Percentiles rank a stretch among this genome's conserved stretches.
Conservation (phyloP, 2,329 filamentous ascomycete genomes). For the Fusarium fujikuroi region DNA sequence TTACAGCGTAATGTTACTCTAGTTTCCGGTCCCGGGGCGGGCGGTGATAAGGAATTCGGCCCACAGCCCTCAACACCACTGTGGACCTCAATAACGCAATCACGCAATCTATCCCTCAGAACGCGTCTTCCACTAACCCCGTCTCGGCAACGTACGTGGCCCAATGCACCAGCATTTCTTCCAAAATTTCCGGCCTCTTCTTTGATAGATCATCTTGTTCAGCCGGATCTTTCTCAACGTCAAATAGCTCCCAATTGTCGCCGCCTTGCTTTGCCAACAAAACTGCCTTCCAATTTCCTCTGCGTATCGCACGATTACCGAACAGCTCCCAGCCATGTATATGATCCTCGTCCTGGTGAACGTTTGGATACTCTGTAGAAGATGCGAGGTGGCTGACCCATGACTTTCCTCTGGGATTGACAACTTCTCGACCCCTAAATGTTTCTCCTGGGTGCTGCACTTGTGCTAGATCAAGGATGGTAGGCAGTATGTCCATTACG, state of each 20-base stretch:
- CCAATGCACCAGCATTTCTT: slow-evolving; percentile 10
- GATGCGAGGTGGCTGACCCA: slow-evolving; percentile 16
- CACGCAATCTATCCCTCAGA: neutral
- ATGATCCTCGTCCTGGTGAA: slow-evolving; percentile 51
- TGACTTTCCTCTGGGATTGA: slow-evolving; percentile 8
- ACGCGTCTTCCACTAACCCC: slow-evolving; percentile 4
- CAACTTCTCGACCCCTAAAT: slow-evolving; percentile 43
- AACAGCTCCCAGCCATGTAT: slow-evolving; percentile 68
- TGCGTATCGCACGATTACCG: slow-evolving; percentile 62
- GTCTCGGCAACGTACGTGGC: slow-evolving; percentile 5
- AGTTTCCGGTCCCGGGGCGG: neutral
- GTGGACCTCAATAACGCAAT: slow-evolving; percentile 3
- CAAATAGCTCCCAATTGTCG: slow-evolving; percentile 15
- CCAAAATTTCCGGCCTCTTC: slow-evolving; percentile 5
- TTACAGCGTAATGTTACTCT: neutral
- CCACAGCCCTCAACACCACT: neutral
- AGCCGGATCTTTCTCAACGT: slow-evolving; percentile 6
- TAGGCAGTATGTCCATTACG: slow-evolving; percentile 61
- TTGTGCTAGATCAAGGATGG: slow-evolving; percentile 58
- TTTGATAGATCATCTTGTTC: slow-evolving; percentile 1
- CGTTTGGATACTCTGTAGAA: slow-evolving; percentile 4
- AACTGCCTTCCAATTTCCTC: slow-evolving; percentile 66
- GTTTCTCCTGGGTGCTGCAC: slow-evolving; percentile 50
- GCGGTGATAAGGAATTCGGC: neutral
- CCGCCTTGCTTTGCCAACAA: neutral